These are phyloP conservation scores for Corynespora cassiicola DNA, from an alignment of 2,329 filamentous ascomycete genomes.

Conservation along the genomic window DNA sequence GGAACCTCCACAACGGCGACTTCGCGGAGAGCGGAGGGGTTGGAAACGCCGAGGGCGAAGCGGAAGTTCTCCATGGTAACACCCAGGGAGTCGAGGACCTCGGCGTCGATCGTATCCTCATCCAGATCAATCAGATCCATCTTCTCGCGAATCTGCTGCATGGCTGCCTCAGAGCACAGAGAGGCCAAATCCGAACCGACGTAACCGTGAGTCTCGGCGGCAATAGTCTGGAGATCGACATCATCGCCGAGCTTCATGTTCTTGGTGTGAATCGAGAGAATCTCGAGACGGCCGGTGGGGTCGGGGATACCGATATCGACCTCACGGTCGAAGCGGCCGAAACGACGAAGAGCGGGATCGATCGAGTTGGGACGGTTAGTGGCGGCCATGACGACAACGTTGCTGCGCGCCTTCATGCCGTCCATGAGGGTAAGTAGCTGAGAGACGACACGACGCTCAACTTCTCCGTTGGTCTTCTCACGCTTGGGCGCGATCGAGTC, in stretches of 20 bases:
- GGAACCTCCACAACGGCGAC: constrained; percentile 99
- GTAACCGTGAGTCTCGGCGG: constrained; percentile 97
- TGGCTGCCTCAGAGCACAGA: constrained; percentile 97
- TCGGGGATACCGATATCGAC: constrained; percentile 98
- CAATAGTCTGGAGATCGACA: constrained; percentile 95
- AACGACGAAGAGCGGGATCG: constrained; percentile 94
- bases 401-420: constrained; percentile 99
- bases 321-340: constrained; percentile 98
- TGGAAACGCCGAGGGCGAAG: constrained; percentile 96
- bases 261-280: constrained; percentile 99
- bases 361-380: constrained; percentile 99
- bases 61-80: constrained; percentile 99
- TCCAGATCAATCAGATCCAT: constrained; percentile 99
- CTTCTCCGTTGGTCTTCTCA: constrained; percentile 99
- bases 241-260: constrained; percentile 99
- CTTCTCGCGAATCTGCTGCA: constrained; percentile 99
- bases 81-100: constrained; percentile 96
- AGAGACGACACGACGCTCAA: constrained; percentile 97
- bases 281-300: constrained; percentile 97
- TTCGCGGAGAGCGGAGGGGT: constrained; percentile 97
- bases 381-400: constrained; percentile 98
- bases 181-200: constrained; percentile 98
- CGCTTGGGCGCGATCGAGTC: constrained; percentile 99
- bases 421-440: constrained; percentile 98
- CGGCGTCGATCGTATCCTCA: constrained; percentile 98